A percentile compares a stretch with the other conserved stretches of the same genome.
These are phyloP conservation scores for Aspergillus fijiensis DNA, from an alignment of 2,329 filamentous ascomycete genomes.

Conservation along the genomic window DNA sequence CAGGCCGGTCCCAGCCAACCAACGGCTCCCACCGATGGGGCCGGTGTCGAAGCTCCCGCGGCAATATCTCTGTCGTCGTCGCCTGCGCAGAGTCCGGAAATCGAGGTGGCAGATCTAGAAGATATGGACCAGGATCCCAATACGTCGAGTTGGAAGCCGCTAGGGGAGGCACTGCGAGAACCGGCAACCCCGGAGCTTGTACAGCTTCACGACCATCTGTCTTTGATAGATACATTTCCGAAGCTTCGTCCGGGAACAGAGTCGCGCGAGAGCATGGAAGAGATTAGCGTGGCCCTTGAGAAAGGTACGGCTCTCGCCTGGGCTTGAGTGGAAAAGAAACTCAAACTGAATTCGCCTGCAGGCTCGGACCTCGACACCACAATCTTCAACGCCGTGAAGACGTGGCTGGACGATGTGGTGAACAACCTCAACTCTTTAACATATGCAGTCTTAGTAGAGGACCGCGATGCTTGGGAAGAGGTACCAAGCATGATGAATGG, in stretches of 20 bases:
- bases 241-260: constrained; percentile 29
- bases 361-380: constrained; percentile 31
- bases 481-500: constrained; percentile 42
- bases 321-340: not conserved
- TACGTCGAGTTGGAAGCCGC: constrained; percentile 44
- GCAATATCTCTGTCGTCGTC: constrained; percentile 46
- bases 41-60: constrained; percentile 24
- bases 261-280: constrained; percentile 34
- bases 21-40: constrained; percentile 16
- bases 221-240: constrained; percentile 41
- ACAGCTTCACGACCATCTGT: constrained; percentile 34
- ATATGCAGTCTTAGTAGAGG: constrained; percentile 36
- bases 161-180: constrained; percentile 37
- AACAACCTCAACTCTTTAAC: constrained; percentile 35
- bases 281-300: constrained; percentile 35
- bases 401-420: constrained; percentile 45
- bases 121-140: constrained; percentile 50
- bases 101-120: constrained; percentile 51
- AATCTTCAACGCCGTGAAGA: constrained; percentile 38
- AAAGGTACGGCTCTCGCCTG: constrained; percentile 31
- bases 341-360: constrained; percentile 16
- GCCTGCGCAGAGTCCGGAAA: constrained; percentile 46
- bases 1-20: constrained; percentile 17
- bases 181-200: constrained; percentile 33
- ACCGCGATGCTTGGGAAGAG: constrained; percentile 48